Evolutionary conservation across 768 basidiomycete genomes (phyloP).

Genomic region (Lactarius vividus): DNA sequence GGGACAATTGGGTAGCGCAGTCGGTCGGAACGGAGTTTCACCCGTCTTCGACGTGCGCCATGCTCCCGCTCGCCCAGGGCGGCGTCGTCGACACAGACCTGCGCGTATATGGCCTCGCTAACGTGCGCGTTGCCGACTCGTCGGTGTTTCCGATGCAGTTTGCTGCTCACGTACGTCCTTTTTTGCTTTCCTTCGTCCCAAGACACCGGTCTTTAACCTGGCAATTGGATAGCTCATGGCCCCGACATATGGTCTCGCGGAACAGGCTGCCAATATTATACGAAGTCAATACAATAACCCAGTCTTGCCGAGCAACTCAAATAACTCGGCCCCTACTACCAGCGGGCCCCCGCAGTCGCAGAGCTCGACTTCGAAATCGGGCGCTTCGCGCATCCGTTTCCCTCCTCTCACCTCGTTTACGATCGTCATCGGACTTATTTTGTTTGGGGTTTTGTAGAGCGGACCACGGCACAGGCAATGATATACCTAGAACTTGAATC

Average conservation of each 20-base stretch:
- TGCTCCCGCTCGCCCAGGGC: constrained; percentile 52
- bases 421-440: background rate
- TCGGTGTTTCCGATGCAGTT: constrained; percentile 56
- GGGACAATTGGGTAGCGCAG: constrained; percentile 50
- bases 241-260: constrained; percentile 27
- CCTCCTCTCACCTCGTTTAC: background rate
- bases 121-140: constrained; percentile 57
- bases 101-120: constrained; percentile 54
- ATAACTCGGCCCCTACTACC: background rate
- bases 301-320: constrained; percentile 26
- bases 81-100: constrained; percentile 58
- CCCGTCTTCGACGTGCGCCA: constrained; percentile 54
- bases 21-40: constrained; percentile 56
- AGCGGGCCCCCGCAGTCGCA: background rate
- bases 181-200: background rate
- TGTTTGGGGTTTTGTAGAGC: background rate
- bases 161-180: constrained; percentile 43
- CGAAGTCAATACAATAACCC: constrained; percentile 36
- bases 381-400: background rate
- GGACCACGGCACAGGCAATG: no score
- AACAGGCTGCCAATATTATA: constrained; percentile 41
- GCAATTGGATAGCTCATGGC: constrained; percentile 13
- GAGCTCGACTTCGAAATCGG: background rate
- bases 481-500: no score
- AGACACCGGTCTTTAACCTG: background rate